Base-by-base conservation (phyloP, 257 asterid species). In the Fraxinus americana region DNA sequence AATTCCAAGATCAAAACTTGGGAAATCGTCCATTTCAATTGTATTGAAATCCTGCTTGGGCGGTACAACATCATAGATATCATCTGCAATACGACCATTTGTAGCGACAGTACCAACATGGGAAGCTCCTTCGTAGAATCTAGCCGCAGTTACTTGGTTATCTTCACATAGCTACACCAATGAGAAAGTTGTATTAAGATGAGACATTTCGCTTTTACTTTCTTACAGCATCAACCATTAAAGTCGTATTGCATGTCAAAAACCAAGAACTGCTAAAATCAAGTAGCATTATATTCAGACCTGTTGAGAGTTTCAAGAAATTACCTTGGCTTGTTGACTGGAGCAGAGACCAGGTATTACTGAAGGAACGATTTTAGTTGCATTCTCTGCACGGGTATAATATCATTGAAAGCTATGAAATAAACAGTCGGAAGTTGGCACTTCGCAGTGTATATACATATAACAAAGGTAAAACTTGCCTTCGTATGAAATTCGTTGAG, bases 1-100 rank as follows among this genome's bases (percentile, higher is more conserved):
- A 84, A 92, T 77, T 79, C 97, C 97, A 82, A 94, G 97, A 86
- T 94, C 94, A 76, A 92, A 94, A 83, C 92, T 88, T 14, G 97
- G 97, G 71, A 83, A 75, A 6, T 88, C 91, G 6, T 81, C 83
- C 74, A 74, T 77, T 80, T 77, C 85, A 71, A 54, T 57, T 21
- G 77, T 45, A 70, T 52, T 32, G 65, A 45, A 75, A 52, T 82
- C 82, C 59, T 71, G 82, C 82, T 77, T 48, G 19, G 73, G 68
- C 54, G 67, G 82, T 9, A 70, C 71, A 25, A 36, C 61, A 54
- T 59, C 82, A 74, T 78, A 76, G 34, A n/a, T 72, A 65, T 35
- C 75, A 67, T 36, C 81, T 48, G 86, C 74, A 38, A 66, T 75
- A 61, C 59, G 57, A 36, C 73, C 84, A 72, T 65, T 81, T 65